phyloP scores from a whole-genome alignment of 495 filamentous ascomycete species.

The Aspergillus haitiensis region DNA sequence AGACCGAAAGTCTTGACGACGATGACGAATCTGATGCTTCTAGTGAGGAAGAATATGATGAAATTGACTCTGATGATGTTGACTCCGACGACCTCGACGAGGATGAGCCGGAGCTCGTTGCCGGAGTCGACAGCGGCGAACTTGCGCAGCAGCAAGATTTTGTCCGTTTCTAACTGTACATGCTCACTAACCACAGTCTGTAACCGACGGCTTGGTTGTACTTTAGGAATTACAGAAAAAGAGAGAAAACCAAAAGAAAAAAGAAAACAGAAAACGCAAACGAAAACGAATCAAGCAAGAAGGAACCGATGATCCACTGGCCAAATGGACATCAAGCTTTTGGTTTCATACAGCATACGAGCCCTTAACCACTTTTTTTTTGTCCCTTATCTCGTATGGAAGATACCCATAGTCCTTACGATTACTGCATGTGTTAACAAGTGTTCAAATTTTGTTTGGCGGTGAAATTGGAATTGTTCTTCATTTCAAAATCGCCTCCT shows the following conservation, averaged over 20 bases:
- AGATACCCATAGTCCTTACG: conserved; percentile 19
- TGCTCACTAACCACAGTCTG: conserved; percentile 23
- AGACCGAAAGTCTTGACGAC: conserved; percentile 38
- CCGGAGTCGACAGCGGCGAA: conserved; percentile 50
- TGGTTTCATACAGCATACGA: conserved; percentile 6
- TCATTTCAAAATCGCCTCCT: background rate
- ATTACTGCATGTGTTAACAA: conserved; percentile 13
- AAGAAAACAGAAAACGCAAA: conserved; percentile 12
- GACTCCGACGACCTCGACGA: conserved; percentile 85
- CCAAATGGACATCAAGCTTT: conserved; percentile 5
- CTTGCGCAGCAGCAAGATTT: conserved; percentile 68
- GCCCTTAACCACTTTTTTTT: background rate
- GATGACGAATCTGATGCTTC: conserved; percentile 74
- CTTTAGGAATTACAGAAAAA: conserved; percentile 5
- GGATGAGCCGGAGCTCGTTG: conserved; percentile 58
- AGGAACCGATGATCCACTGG: background rate
- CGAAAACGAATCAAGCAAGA: background rate
- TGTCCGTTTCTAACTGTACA: conserved; percentile 53
- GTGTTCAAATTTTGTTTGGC: conserved; percentile 4
- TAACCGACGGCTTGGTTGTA: conserved; percentile 16
- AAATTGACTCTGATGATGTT: conserved; percentile 79
- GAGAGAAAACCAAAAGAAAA: background rate
- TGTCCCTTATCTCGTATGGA: conserved; percentile 1
- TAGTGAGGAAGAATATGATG: conserved; percentile 76
- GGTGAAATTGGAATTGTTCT: conserved; percentile 6